Evolutionary conservation across 306 rosid genomes (phyloP).

Genomic region (Vigna radiata): DNA sequence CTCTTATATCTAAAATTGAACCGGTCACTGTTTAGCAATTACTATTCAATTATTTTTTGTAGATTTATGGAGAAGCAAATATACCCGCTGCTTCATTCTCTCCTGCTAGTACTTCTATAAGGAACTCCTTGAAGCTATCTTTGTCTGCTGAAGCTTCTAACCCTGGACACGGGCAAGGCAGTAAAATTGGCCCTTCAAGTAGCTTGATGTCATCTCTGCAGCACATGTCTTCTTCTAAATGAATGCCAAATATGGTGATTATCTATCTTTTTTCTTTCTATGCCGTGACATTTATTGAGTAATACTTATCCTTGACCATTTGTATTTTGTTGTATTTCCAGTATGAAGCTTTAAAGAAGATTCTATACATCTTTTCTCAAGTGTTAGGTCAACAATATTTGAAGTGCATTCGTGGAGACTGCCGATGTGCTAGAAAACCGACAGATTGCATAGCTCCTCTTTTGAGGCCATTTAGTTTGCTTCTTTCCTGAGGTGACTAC

Average conservation of each 20-base stretch:
- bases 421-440: constrained; percentile 50
- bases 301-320: constrained; percentile 41
- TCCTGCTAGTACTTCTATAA: constrained; percentile 65
- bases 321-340: constrained; percentile 50
- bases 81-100: constrained; percentile 70
- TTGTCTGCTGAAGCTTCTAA: constrained; percentile 69
- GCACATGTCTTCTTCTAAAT: constrained; percentile 82
- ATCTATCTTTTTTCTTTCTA: constrained; percentile 2
- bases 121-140: constrained; percentile 65
- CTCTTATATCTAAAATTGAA: constrained; percentile 26
- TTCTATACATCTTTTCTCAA: constrained; percentile 43
- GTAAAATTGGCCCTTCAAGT: constrained; percentile 79
- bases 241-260: constrained; percentile 64
- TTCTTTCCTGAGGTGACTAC: constrained; percentile 67
- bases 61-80: constrained; percentile 68
- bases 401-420: constrained; percentile 50
- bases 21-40: constrained; percentile 23
- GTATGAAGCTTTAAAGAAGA: constrained; percentile 48
- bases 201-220: constrained; percentile 94
- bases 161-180: constrained; percentile 63
- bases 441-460: constrained; percentile 55
- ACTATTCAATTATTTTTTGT: constrained; percentile 39
- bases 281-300: constrained; percentile 27
- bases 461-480: constrained; percentile 60
- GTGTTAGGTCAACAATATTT: constrained; percentile 52